Evolutionary conservation across 2,329 filamentous ascomycete species (phyloP).

Genomic region (Sclerotiophoma versabilis): DNA sequence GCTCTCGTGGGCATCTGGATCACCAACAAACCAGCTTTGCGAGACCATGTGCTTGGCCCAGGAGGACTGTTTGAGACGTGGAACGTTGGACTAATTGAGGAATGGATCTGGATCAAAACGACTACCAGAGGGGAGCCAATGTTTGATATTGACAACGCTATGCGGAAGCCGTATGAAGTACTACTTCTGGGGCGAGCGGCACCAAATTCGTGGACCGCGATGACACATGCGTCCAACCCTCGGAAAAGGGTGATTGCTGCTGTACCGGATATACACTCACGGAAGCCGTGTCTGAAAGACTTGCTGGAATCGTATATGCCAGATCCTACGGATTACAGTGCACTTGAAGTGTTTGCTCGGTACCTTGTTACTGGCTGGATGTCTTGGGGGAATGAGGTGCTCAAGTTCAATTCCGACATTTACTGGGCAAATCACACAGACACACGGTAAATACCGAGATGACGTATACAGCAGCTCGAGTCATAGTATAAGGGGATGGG

Average conservation of each 20-base stretch:
- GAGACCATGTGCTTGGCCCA: slow-evolving; percentile 62
- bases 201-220: slow-evolving; percentile 33
- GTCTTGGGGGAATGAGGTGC: slow-evolving; percentile 77
- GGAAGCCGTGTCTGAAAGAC: slow-evolving; percentile 74
- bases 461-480: neutral
- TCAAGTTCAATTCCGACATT: slow-evolving; percentile 70
- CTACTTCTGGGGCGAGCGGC: slow-evolving; percentile 65
- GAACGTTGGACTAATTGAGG: slow-evolving; percentile 69
- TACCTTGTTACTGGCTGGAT: slow-evolving; percentile 79
- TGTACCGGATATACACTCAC: slow-evolving; percentile 78
- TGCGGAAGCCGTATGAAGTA: slow-evolving; percentile 80
- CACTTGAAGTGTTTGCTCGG: slow-evolving; percentile 79
- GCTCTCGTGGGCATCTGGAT: slow-evolving; percentile 75
- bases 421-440: slow-evolving; percentile 53
- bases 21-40: slow-evolving; percentile 71
- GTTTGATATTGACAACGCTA: slow-evolving; percentile 64
- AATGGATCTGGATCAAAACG: slow-evolving; percentile 83
- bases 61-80: slow-evolving; percentile 70
- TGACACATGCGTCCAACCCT: slow-evolving; percentile 37
- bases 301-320: slow-evolving; percentile 66
- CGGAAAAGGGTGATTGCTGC: slow-evolving; percentile 67
- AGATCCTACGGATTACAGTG: slow-evolving; percentile 55
- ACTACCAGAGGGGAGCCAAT: slow-evolving; percentile 71
- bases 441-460: neutral
- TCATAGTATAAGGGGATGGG: no score